Percentiles rank a stretch among this genome's conserved stretches.
These are phyloP conservation scores for Tylopilus vinaceipallidus DNA, from an alignment of 768 basidiomycete genomes.

Conservation along the genomic window DNA sequence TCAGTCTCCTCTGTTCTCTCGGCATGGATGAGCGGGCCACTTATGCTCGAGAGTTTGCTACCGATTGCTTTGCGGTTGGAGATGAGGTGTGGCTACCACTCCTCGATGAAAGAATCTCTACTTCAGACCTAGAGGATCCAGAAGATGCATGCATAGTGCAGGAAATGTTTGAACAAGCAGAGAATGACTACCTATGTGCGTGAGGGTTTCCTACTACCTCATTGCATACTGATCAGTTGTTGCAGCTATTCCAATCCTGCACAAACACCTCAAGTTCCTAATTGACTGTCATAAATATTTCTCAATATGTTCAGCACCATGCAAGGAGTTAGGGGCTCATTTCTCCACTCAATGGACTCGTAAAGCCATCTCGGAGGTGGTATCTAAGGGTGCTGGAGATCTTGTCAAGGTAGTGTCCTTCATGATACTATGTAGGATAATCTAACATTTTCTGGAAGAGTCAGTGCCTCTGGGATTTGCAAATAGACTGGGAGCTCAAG, in stretches of 20 bases:
- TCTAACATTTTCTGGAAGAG: slow-evolving; percentile 46
- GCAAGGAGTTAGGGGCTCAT: slow-evolving; percentile 51
- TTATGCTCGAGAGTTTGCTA: slow-evolving; percentile 67
- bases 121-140: slow-evolving; percentile 47
- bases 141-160: slow-evolving; percentile 56
- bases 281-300: slow-evolving; percentile 37
- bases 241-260: slow-evolving; percentile 73
- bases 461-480: slow-evolving; percentile 65
- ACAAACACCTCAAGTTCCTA: slow-evolving; percentile 65
- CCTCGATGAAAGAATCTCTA: slow-evolving; percentile 51
- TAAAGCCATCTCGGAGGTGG: slow-evolving; percentile 49
- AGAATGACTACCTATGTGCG: slow-evolving; percentile 79
- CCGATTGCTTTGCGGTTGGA: slow-evolving; percentile 58
- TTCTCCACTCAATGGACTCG: slow-evolving; percentile 67
- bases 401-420: slow-evolving; percentile 51
- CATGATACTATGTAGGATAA: slow-evolving; percentile 5
- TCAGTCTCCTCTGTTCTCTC: slow-evolving; percentile 54
- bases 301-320: slow-evolving; percentile 36
- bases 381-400: slow-evolving; percentile 58
- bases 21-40: slow-evolving; percentile 58
- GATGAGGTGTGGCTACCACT: slow-evolving; percentile 77
- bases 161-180: slow-evolving; percentile 62
- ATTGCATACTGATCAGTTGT: slow-evolving; percentile 16
- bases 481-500: slow-evolving; percentile 74
- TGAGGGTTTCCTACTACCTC: slow-evolving; percentile 15